Evolutionary conservation across 257 asterid genomes (phyloP).

Genomic region (Mitragyna speciosa): DNA sequence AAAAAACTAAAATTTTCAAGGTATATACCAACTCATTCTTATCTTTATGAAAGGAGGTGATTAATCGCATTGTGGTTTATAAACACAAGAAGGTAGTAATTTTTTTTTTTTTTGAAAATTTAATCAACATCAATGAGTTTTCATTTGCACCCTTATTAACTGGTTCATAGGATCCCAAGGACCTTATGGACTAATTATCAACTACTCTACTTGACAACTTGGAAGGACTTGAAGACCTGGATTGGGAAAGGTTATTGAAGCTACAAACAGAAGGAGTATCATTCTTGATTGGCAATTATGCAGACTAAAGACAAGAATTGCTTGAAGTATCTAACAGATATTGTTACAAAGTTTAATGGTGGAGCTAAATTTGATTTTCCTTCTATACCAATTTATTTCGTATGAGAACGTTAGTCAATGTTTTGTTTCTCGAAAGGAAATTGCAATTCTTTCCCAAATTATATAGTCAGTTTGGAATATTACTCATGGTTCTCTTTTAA

Average conservation of each 20-base stretch:
- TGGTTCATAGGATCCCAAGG: conserved; percentile 41
- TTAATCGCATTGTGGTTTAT: no score
- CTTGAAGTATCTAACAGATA: conserved; percentile 25
- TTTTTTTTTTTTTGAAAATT: no score
- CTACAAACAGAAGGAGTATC: conserved; percentile 47
- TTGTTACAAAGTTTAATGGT: conserved; percentile 37
- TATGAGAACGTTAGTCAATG: not conserved
- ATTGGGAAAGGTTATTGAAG: conserved; percentile 53
- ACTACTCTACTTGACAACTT: conserved; percentile 42
- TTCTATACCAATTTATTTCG: no score
- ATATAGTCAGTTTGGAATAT: no score
- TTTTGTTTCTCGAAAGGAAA: not conserved
- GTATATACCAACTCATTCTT: no score
- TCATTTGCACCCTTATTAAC: not conserved
- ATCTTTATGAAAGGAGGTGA: no score
- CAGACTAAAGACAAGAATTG: conserved; percentile 45
- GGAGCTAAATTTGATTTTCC: conserved; percentile 37
- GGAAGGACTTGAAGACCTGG: conserved; percentile 45
- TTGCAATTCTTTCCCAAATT: not conserved
- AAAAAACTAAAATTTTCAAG: no score
- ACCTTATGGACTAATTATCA: conserved; percentile 38
- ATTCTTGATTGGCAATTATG: conserved; percentile 51
- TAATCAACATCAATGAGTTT: no score
- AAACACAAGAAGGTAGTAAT: no score
- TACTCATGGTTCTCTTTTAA: no score